Evolutionary conservation across 2,329 filamentous ascomycete genomes (phyloP).

Genomic region (Meredithiella fracta): DNA sequence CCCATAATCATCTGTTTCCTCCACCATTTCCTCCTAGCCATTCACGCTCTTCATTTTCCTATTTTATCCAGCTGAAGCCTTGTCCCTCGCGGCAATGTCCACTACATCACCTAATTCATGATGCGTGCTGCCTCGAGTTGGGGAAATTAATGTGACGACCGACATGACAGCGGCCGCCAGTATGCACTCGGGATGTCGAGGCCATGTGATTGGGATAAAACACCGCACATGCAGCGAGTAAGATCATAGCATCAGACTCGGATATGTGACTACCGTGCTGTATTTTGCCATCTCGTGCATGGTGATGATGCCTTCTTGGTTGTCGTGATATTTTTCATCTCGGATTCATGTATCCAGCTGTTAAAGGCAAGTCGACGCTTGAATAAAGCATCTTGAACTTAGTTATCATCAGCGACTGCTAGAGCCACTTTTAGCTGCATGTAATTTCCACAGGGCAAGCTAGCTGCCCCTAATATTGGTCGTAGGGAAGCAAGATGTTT

Average conservation of each 20-base stretch:
- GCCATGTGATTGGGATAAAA: no score
- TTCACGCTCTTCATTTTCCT: neutral
- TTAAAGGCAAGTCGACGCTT: no score
- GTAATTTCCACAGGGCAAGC: neutral
- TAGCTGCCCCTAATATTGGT: neutral
- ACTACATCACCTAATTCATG: neutral
- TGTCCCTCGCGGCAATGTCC: neutral
- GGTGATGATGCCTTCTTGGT: no score
- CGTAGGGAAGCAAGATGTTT: neutral
- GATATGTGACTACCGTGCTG: no score
- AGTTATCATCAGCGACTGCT: neutral
- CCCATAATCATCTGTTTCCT: neutral
- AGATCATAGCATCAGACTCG: no score
- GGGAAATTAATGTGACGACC: neutral
- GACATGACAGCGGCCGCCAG: neutral
- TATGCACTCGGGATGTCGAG: neutral
- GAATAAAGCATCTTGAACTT: no score
- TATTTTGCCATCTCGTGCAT: no score
- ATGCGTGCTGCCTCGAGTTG: neutral
- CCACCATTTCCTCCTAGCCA: neutral
- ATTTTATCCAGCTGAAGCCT: neutral
- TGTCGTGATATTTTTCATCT: no score
- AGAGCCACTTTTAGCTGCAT: neutral
- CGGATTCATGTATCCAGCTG: no score
- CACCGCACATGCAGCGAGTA: no score